These are phyloP conservation scores for Penicillium subrubescens DNA, from an alignment of 495 filamentous ascomycete species.

Conservation along the genomic window DNA sequence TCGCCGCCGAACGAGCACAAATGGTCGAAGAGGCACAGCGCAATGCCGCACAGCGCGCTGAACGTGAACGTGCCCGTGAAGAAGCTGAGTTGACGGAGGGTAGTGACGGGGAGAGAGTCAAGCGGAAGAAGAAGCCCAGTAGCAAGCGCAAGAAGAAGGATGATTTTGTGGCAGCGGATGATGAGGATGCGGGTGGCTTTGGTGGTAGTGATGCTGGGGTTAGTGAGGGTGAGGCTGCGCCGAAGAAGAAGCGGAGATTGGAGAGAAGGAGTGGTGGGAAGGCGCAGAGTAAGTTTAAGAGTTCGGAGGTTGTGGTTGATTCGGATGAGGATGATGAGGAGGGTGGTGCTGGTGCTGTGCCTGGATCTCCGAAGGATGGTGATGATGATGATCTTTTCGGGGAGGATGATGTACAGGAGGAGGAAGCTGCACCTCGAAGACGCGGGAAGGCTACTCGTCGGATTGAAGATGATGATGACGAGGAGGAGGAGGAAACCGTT, in stretches of 20 bases:
- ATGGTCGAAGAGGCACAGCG: constrained; percentile 76
- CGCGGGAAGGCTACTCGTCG: constrained; percentile 40
- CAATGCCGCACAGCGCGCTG: constrained; percentile 66
- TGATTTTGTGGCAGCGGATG: constrained; percentile 32
- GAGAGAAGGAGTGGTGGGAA: constrained; percentile 59
- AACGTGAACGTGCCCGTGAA: constrained; percentile 68
- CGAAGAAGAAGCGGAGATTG: constrained; percentile 54
- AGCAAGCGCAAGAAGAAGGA: constrained; percentile 71
- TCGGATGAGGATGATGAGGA: constrained; percentile 62
- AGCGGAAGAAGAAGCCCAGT: constrained; percentile 63
- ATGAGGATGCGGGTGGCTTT: constrained; percentile 19
- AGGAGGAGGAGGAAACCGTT: constrained; percentile 32
- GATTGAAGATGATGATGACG: constrained; percentile 49
- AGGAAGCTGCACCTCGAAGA: constrained; percentile 38
- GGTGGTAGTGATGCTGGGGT: constrained; percentile 29
- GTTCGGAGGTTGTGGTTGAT: constrained; percentile 76
- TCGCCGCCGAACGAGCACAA: constrained; percentile 77
- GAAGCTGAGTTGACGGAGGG: constrained; percentile 76
- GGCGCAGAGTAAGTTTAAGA: constrained; percentile 71
- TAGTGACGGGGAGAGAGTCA: constrained; percentile 76
- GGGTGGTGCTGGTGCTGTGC: constrained; percentile 15
- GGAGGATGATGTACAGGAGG: constrained; percentile 30
- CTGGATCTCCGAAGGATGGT: constrained; percentile 11
- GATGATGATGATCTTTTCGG: constrained; percentile 39
- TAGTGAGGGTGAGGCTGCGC: constrained; percentile 41